Evolutionary conservation across 805 yeast genomes (phyloP).

Genomic region (Wickerhamiella musiphila): DNA sequence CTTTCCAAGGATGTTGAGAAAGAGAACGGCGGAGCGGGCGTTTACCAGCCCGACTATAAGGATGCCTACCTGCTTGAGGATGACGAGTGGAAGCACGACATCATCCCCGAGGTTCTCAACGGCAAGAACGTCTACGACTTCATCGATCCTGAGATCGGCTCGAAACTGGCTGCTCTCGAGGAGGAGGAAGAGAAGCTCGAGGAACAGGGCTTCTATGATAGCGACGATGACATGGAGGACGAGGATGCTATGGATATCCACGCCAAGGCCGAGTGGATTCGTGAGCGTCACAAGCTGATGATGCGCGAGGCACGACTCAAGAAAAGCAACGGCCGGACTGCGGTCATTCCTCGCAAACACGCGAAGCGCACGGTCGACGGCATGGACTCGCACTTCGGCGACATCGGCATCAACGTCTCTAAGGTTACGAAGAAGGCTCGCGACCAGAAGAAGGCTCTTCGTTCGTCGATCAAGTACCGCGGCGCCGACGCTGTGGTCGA

Average conservation of each 20-base stretch:
- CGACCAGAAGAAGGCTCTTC: slow-evolving; percentile 23
- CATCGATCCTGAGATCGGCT: slow-evolving; percentile 88
- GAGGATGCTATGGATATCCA: slow-evolving; percentile 49
- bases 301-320: slow-evolving; percentile 72
- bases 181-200: slow-evolving; percentile 93
- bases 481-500: slow-evolving; percentile 73
- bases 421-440: slow-evolving; percentile 38
- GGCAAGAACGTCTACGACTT: slow-evolving; percentile 96
- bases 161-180: slow-evolving; percentile 85
- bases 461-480: slow-evolving; percentile 24
- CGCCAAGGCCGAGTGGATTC: slow-evolving; percentile 87
- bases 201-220: slow-evolving; percentile 86
- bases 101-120: slow-evolving; percentile 90
- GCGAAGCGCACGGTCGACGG: slow-evolving; percentile 45
- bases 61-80: slow-evolving; percentile 85
- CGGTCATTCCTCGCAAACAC: slow-evolving; percentile 79
- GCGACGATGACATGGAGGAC: slow-evolving; percentile 43
- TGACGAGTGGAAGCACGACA: slow-evolving; percentile 94
- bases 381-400: slow-evolving; percentile 79
- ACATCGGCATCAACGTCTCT: slow-evolving; percentile 73
- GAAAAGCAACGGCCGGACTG: slow-evolving; percentile 72
- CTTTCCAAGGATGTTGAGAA: slow-evolving; percentile 81
- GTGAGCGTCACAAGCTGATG: slow-evolving; percentile 90
- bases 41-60: slow-evolving; percentile 79
- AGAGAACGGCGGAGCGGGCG: slow-evolving; percentile 98